phyloP scores from a whole-genome alignment of 495 filamentous ascomycete genomes.

The Hyaloscypha finlandica region DNA sequence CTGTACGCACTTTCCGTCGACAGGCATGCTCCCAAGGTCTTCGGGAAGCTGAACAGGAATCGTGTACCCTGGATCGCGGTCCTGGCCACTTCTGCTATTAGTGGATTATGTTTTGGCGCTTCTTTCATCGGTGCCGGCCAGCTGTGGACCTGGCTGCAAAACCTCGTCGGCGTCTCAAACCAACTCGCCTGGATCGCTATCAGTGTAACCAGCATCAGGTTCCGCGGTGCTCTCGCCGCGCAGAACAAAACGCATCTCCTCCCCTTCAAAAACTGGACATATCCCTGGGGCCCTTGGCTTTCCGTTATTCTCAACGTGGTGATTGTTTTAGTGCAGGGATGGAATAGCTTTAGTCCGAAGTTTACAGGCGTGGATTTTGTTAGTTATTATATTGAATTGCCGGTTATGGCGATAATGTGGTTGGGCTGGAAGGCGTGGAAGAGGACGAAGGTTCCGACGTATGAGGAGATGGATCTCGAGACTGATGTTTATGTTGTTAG shows the following conservation, averaged over 20 bases:
- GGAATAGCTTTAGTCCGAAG: conserved; percentile 56
- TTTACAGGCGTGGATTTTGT: conserved; percentile 55
- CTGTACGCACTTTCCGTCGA: conserved; percentile 64
- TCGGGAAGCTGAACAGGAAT: conserved; percentile 54
- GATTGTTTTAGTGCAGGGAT: conserved; percentile 61
- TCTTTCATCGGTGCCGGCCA: conserved; percentile 61
- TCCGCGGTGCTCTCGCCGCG: conserved; percentile 52
- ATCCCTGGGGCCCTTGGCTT: conserved; percentile 57
- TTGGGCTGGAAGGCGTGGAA: conserved; percentile 56
- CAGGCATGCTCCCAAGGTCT: conserved; percentile 56
- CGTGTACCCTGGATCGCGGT: conserved; percentile 62
- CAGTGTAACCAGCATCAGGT: conserved; percentile 58
- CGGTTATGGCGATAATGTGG: conserved; percentile 52
- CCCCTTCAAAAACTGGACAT: conserved; percentile 63
- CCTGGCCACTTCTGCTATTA: conserved; percentile 54
- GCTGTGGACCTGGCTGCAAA: conserved; percentile 34
- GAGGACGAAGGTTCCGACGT: conserved; percentile 53
- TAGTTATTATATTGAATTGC: conserved; percentile 54
- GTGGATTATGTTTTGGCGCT: conserved; percentile 60
- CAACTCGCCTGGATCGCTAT: conserved; percentile 65
- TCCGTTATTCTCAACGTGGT: conserved; percentile 53
- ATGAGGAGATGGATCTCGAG: conserved; percentile 55
- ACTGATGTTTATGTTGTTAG: conserved; percentile 51
- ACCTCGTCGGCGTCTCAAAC: conserved; percentile 63
- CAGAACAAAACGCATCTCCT: conserved; percentile 60